Base-by-base conservation (phyloP, 2,329 filamentous ascomycete genomes). In the Cladophialophora carrionii region DNA sequence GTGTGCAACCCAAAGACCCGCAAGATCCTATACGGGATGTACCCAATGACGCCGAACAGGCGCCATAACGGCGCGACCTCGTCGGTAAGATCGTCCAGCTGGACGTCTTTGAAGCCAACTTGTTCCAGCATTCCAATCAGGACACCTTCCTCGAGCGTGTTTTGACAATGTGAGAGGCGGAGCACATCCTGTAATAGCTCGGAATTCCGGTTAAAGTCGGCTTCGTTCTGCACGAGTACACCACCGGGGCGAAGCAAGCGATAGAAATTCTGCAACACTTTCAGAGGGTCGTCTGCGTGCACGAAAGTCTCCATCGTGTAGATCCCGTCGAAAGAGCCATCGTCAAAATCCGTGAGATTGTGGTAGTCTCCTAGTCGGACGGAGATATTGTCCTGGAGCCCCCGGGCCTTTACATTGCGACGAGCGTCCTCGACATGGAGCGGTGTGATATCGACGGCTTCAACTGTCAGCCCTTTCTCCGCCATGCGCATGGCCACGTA, bases 251-350 rank as follows among this genome's bases (percentile, higher is more conserved):
- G 74, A 4, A 85, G 72, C 0, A 84, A 65, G 9, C 82, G 78
- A 69, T 76, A 78, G 73, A 85, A 85, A 20, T 80, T 79, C 6
- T 66, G 67, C 1, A 84, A 73, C 1, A 80, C 83, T 7, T 71
- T 72, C 43, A 76, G 69, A 0, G 81, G 78, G 41, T 84, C 78
- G 0, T 78, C 81, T 1, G 83, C 82, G 69, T 86, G 83, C 0
- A 84, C 83, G 48, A 86, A 78, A 0, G 83, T 84, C 72, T 86
- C 82, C 79, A 85, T 82, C 0, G 83, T 85, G 71, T 85, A 86
- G 29, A 82, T 73, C 4, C 82, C 83, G 61, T 86, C 82, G 48
- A 82, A 78, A 0, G 76, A 79, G 2, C 69, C 72, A 26, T 74
- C 68, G 0, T 69, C 63, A 24, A 84, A 74, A 1, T 81, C 77